Evolutionary conservation across 2,329 filamentous ascomycete species (phyloP).

Genomic region (Arachnomyces sp.): DNA sequence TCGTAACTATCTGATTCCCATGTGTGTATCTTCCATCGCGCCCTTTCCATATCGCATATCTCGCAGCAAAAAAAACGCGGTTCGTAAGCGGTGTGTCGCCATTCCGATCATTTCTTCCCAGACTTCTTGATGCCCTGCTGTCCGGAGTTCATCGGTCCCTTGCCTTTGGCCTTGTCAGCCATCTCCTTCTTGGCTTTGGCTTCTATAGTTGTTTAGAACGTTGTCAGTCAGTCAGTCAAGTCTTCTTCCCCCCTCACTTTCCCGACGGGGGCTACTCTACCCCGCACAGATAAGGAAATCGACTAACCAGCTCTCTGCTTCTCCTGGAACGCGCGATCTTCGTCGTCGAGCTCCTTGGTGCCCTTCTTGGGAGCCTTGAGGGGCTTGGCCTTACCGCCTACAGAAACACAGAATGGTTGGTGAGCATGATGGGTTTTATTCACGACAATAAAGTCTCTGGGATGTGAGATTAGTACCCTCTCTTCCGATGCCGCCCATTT

Average conservation of each 20-base stretch:
- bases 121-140: slow-evolving; percentile 94
- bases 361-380: slow-evolving; percentile 85
- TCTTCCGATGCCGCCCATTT: slow-evolving; percentile 60
- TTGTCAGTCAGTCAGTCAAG: neutral
- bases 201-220: slow-evolving; percentile 40
- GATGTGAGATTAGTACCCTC: slow-evolving; percentile 42
- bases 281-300: too few species aligned
- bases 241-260: too few species aligned
- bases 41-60: too few species aligned
- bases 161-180: slow-evolving; percentile 72
- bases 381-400: slow-evolving; percentile 75
- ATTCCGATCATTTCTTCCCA: slow-evolving; percentile 70
- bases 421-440: slow-evolving; percentile 1
- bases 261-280: too few species aligned
- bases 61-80: too few species aligned
- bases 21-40: too few species aligned
- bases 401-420: slow-evolving; percentile 14
- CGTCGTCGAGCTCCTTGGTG: slow-evolving; percentile 74
- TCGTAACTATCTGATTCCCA: too few species aligned
- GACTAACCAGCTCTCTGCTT: slow-evolving; percentile 75
- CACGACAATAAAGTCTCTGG: neutral
- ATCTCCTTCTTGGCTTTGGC: slow-evolving; percentile 80
- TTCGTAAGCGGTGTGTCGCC: too few species aligned
- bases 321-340: slow-evolving; percentile 71
- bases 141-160: slow-evolving; percentile 79